Base-by-base conservation (phyloP, 192 early-diverging fungal genomes). In the Mortierella alpina region DNA sequence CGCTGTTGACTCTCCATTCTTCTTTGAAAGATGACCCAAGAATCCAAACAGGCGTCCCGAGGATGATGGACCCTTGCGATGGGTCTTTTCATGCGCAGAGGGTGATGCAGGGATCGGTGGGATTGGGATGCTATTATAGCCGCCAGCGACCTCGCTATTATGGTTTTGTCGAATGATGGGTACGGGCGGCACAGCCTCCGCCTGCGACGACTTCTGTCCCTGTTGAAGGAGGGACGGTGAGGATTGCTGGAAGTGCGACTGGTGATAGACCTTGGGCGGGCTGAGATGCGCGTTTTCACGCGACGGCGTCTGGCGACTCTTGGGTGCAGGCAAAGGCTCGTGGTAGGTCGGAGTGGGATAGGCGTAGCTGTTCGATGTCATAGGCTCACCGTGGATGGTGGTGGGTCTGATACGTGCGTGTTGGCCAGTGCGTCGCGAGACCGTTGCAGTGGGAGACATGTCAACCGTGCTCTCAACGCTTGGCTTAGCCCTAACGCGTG, bases 301-400 rank as follows among this genome's bases (percentile, higher is more conserved):
- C 2, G 77, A 72, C 39, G 70, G 68, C 12, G 39, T 63, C 17
- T 52, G 42, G 31, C 62, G 69, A 6, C 70, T 59, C 53, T 80
- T 80, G 48, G 70, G 64, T 12, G 61, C 54, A 15, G 69, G 69
- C n/a, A 65, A 56, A 7, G 70, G 68, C 50, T 80, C 77, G 44
- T 80, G 77, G 17, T 80, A 72, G 4, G 59, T n/a, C 2, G 69
- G 53, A 22, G 51, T 41, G 14, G 57, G 51, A 39, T 72, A 80
- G 6, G 51, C 46, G n/a, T 68, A 55, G 45, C 68, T 66, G 41
- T 79, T 56, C 15, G 61, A 59, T n/a, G 69, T 51, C 77, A 80
- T 80, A 18, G 77, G 77, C 57, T 80, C 77, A 48, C 77, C 77
- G 54, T 80, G 77, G 18, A 80, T 80, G 4, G 77, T 80, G 2